A percentile compares a stretch with the other conserved stretches of the same genome.
Conservation (phyloP, 2,329 filamentous ascomycete species). For the Allantophomopsis lycopodina region DNA sequence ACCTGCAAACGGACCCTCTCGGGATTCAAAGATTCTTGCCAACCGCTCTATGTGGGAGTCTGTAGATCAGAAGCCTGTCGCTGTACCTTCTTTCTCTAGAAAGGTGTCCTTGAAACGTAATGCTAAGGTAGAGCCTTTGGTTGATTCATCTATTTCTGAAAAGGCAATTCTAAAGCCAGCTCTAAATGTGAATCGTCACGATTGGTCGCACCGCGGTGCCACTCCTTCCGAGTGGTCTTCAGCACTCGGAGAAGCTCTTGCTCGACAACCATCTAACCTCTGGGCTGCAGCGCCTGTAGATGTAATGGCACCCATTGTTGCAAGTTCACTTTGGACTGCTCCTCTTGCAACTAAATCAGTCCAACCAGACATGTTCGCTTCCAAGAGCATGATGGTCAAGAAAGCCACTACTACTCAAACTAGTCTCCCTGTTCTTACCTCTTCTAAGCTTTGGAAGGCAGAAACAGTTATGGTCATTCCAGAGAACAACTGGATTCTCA, state of each 20-base stretch:
- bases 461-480: background rate
- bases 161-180: too few species aligned
- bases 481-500: background rate
- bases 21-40: background rate
- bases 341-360: background rate
- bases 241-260: conserved; percentile 1
- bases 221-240: background rate
- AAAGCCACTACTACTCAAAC: background rate
- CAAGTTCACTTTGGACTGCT: background rate
- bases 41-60: background rate
- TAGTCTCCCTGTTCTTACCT: background rate
- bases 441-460: background rate
- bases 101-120: background rate
- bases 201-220: too few species aligned
- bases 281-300: background rate
- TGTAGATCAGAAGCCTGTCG: background rate
- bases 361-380: background rate
- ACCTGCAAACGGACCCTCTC: background rate
- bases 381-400: background rate
- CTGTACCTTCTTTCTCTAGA: background rate
- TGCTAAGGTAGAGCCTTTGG: too few species aligned
- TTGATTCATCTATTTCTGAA: too few species aligned
- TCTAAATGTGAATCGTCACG: too few species aligned
- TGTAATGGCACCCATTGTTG: background rate
- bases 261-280: background rate